Evolutionary conservation across 495 filamentous ascomycete genomes (phyloP).

Genomic region (Tuber aestivum): DNA sequence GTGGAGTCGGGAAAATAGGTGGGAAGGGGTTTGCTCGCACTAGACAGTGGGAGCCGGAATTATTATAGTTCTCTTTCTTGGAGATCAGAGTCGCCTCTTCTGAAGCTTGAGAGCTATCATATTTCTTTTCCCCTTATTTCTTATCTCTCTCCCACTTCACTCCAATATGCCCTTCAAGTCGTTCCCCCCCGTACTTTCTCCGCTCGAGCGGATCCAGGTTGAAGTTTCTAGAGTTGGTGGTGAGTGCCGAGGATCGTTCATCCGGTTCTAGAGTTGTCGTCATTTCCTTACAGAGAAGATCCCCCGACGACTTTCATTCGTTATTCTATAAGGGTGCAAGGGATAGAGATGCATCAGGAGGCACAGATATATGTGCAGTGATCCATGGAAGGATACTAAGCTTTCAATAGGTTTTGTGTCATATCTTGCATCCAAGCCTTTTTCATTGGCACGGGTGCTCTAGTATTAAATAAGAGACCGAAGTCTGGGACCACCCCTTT

Average conservation of each 20-base stretch:
- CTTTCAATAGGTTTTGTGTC: neutral
- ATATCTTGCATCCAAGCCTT: neutral
- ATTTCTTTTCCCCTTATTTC: neutral
- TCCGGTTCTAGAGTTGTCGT: neutral
- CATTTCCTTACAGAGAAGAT: neutral
- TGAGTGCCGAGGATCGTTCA: too few species aligned
- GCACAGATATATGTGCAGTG: neutral
- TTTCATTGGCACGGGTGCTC: neutral
- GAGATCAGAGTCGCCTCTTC: neutral
- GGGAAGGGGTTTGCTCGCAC: too few species aligned
- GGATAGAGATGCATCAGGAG: neutral
- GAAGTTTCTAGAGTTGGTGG: too few species aligned
- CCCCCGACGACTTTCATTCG: neutral
- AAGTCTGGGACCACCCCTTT: neutral
- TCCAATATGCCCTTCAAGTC: too few species aligned
- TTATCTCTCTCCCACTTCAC: too few species aligned
- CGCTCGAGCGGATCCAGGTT: too few species aligned
- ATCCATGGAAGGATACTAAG: neutral
- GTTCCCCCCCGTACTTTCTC: too few species aligned
- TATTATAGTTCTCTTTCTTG: neutral
- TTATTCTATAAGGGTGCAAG: accelerated
- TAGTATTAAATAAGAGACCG: neutral
- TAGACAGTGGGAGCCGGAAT: neutral
- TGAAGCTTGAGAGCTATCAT: neutral
- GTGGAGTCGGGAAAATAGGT: too few species aligned